Evolutionary conservation across 1,139 yeast species (phyloP).

Genomic region (Suhomyces choctaworum): DNA sequence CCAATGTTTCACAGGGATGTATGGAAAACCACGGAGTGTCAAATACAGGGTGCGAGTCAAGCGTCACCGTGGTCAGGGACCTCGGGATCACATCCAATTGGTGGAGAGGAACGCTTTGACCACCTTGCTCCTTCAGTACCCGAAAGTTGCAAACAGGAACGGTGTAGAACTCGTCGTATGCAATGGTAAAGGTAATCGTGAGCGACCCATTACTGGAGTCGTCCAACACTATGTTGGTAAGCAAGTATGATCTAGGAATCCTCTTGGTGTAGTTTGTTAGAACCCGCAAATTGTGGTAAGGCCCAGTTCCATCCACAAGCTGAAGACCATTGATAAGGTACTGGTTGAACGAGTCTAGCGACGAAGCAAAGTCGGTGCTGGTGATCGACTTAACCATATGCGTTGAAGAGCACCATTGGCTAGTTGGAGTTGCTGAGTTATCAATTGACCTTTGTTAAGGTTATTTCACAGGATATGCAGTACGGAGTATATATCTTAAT

Average conservation of each 20-base stretch:
- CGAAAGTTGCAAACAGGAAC: slow-evolving; percentile 37
- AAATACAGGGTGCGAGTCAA: slow-evolving; percentile 29
- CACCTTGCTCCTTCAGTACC: slow-evolving; percentile 5
- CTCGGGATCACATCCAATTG: background rate
- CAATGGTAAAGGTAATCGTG: slow-evolving; percentile 26
- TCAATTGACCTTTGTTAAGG: too few relatives aligned
- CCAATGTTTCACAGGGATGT: slow-evolving; percentile 43
- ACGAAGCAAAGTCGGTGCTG: too few relatives aligned
- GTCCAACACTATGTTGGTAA: slow-evolving; percentile 1
- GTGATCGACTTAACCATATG: too few relatives aligned
- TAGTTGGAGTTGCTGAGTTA: too few relatives aligned
- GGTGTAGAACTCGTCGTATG: slow-evolving; percentile 31
- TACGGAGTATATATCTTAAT: too few relatives aligned
- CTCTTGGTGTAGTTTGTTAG: slow-evolving; percentile 1
- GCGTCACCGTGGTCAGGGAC: slow-evolving; percentile 1
- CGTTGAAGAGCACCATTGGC: too few relatives aligned
- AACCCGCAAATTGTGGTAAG: background rate
- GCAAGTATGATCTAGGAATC: slow-evolving; percentile 1
- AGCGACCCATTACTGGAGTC: background rate
- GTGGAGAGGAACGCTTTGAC: slow-evolving; percentile 2
- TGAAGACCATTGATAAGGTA: background rate
- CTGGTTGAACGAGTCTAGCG: background rate
- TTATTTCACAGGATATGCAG: too few relatives aligned
- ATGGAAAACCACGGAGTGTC: slow-evolving; percentile 32
- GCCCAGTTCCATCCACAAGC: too few relatives aligned